These are phyloP conservation scores for Tylopilus balloui DNA, from an alignment of 768 basidiomycete species.

Conservation along the genomic window DNA sequence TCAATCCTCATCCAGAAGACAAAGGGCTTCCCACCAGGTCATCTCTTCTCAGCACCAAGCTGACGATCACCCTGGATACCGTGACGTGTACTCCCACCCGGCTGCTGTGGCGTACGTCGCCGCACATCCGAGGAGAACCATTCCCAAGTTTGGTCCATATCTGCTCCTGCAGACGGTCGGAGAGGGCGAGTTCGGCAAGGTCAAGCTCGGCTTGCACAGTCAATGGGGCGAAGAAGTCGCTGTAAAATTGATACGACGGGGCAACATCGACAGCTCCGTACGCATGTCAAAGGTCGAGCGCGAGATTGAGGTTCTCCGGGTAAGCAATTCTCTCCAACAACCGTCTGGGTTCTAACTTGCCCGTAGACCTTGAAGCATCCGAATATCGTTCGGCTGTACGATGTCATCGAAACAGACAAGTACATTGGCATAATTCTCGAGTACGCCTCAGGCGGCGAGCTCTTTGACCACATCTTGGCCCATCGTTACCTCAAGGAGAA, in stretches of 20 bases:
- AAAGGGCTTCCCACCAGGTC: constrained; percentile 72
- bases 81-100: constrained; percentile 81
- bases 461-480: constrained; percentile 98
- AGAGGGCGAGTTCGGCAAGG: constrained; percentile 98
- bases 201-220: constrained; percentile 92
- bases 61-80: constrained; percentile 47
- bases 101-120: constrained; percentile 79
- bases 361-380: constrained; percentile 88
- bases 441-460: constrained; percentile 96
- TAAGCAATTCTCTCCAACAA: constrained; percentile 35
- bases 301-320: constrained; percentile 95
- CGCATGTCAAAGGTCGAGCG: constrained; percentile 94
- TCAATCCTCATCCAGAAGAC: constrained; percentile 45
- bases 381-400: constrained; percentile 96
- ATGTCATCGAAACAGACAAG: constrained; percentile 99
- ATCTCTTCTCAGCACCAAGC: constrained; percentile 46
- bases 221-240: constrained; percentile 98
- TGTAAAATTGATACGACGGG: constrained; percentile 91
- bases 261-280: constrained; percentile 81
- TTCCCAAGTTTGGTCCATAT: constrained; percentile 94
- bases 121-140: constrained; percentile 79
- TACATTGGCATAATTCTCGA: constrained; percentile 99
- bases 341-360: constrained; percentile 5
- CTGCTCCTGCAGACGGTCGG: constrained; percentile 93
- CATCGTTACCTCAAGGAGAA: constrained; percentile 94